Percentiles rank a stretch among this genome's conserved stretches.
phyloP scores from a whole-genome alignment of 108 stramenopile genomes.

The Cyclostephanos invisitatus region DNA sequence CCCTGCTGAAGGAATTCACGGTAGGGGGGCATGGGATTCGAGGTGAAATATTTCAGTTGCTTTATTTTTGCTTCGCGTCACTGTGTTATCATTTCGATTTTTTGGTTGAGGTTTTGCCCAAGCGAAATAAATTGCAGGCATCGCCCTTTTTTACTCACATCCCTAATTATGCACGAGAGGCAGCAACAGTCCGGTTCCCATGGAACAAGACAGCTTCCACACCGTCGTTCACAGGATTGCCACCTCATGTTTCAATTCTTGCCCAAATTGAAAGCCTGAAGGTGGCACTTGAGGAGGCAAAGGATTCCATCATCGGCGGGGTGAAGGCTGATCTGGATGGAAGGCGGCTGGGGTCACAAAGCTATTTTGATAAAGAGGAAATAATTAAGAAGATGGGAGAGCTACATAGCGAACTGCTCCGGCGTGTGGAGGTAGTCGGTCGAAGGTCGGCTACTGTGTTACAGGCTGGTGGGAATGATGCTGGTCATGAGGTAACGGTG shows the following conservation, averaged over 20 bases:
- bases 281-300: neutral
- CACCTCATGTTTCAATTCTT: no score
- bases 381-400: neutral
- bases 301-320: conserved; percentile 3
- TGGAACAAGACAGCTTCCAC: conserved; percentile 19
- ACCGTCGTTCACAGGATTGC: no score
- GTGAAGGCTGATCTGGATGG: conserved; percentile 13
- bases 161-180: neutral
- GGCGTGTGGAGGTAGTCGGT: neutral
- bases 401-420: neutral
- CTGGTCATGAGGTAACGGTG: no score
- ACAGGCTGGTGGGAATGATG: no score
- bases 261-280: conserved; percentile 8
- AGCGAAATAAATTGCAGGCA: neutral
- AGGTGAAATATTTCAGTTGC: neutral
- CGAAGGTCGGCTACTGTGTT: neutral
- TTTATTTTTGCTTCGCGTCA: conserved; percentile 13
- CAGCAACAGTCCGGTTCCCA: conserved; percentile 13
- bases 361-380: conserved; percentile 10
- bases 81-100: conserved; percentile 6
- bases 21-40: neutral
- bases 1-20: neutral
- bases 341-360: conserved; percentile 6
- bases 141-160: conserved; percentile 16
- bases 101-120: neutral